Evolutionary conservation across 306 rosid genomes (phyloP), one percentile per base, ranked within the genome.

Genomic region (Lotus japonicus): DNA sequence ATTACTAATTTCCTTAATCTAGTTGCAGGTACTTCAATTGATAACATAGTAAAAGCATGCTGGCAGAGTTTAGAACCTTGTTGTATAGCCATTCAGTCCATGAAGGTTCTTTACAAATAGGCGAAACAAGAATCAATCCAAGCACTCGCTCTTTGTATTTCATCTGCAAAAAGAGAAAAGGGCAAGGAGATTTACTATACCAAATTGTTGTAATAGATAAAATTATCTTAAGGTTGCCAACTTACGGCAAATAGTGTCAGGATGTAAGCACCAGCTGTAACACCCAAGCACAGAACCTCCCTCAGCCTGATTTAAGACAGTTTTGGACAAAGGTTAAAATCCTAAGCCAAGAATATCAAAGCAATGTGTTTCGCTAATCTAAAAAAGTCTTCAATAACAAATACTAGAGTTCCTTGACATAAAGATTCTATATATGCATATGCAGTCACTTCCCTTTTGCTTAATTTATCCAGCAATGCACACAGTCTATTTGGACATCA

Each of bases 51-150:
- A 64, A 45, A 74, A 59, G 58, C 55, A 53, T 31, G 72, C 35
- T 28, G 55, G 52, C 19, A 17, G 65, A 71, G 70, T 69, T 62
- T 26, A 21, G 36, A 76, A 90, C 97, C 97, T 90, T 88, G 64
- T 82, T 90, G 81, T 87, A 88, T 28, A 90, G 84, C 97, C 97
- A 90, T 81, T 90, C 97, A 52, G 92, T 81, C 95, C 97, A 88
- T 2, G 97, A 85, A 77, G 95, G 95, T 51, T 73, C 87, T 80
- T 74, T 88, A 74, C 92, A 90, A 56, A 90, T 66, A 16, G 97
- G 97, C 43, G 97, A 84, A 62, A 88, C 97, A 11, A 90, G 97
- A 79, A 90, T 86, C 66, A 90, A 76, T 41, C 97, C 97, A 66
- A 84, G 90, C 66, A 90, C 90, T 26, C 92, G 82, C 70, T 88